Evolutionary conservation across 108 stramenopile species (phyloP), one percentile per base, ranked within the genome.

Genomic region (Bacterosira constricta): DNA sequence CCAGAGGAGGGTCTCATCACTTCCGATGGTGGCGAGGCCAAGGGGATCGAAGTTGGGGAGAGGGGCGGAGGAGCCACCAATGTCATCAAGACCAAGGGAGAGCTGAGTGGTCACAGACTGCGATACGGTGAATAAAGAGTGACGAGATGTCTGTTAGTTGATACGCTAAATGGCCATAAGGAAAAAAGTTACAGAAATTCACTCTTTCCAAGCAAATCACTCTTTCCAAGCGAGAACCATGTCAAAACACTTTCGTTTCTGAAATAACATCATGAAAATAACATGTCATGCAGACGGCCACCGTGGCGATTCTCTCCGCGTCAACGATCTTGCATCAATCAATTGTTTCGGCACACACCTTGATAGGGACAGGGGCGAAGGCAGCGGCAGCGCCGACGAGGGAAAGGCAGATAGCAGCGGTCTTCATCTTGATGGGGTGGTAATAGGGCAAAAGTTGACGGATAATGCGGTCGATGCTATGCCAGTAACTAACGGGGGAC

Each of bases 21-120:
- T 78, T 69, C 87, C 90, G 25, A 73, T 23, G 36, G 58, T 45
- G 54, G 89, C 76, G 18, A 89, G 83, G 49, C 67, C 64, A 38
- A 93, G 82, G 53, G 92, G 92, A 60, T 93, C 92, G 76, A 91
- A 93, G 45, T 68, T 72, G 36, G 76, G 75, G 73, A 93, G 45
- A 18, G 92, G 92, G 29, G 62, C 56, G 37, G 87, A 89, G 71
- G 67, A 60, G 68, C 91, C 91, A n/a, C 87, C 75, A 66, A 92
- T 72, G 52, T 70, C 77, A 54, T 77, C 60, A 18, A 91, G 80
- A 46, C 42, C 76, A 37, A 76, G 80, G 18, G 44, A 27, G 49
- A 85, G 78, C 23, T 66, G 57, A 38, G 89, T 88, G 79, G 69
- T 82, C 39, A 54, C 71, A 37, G 53, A 62, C 71, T 73, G 58